Evolutionary conservation across 257 asterid species (phyloP), one percentile per base, ranked within the genome.

Genomic region (Osmanthus fragrans): DNA sequence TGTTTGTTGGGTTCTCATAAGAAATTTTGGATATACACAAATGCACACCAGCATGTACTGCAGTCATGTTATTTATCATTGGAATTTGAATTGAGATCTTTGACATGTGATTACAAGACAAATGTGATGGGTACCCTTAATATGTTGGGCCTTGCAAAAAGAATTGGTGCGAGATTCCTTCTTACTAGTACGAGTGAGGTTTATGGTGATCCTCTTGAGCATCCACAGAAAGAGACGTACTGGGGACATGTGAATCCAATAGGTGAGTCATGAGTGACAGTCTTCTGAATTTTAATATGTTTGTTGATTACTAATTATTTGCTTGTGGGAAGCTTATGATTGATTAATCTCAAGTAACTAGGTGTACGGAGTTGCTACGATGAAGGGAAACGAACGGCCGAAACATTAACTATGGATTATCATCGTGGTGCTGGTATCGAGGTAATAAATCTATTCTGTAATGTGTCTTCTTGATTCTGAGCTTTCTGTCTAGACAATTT

Each of bases 221-320:
- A 94, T 88, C 98, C 98, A 16, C 98, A 94, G 80, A 94, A 94
- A 87, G 98, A 94, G 90, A 91, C 97, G 0, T 94, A 94, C 70
- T 94, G 98, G 98, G 98, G 98, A 47, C 92, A 92, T 79, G 98
- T 94, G 84, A 94, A 94, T 80, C 98, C 98, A 40, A 94, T 94
- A 66, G 98, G 98, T 87, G 71, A 73, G 89, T 63, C 65, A 7
- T 56, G 65, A 56, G 27, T 73, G 63, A 13, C 72, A 33, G 74
- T 63, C 7, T 71, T 45, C 32, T 9, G 64, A 47, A 11, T 19
- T 27, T 36, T 69, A 1, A 18, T 71, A 6, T 70, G 36, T 70
- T 75, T 65, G 23, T 21, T 73, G 33, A 47, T 76, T 72, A 10
- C 51, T 11, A n/a, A 32, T 80, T 73, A 11, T 72, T 69, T 51